Conservation (phyloP, 1,139 yeast species). For the Geotrichum histeridarum region DNA sequence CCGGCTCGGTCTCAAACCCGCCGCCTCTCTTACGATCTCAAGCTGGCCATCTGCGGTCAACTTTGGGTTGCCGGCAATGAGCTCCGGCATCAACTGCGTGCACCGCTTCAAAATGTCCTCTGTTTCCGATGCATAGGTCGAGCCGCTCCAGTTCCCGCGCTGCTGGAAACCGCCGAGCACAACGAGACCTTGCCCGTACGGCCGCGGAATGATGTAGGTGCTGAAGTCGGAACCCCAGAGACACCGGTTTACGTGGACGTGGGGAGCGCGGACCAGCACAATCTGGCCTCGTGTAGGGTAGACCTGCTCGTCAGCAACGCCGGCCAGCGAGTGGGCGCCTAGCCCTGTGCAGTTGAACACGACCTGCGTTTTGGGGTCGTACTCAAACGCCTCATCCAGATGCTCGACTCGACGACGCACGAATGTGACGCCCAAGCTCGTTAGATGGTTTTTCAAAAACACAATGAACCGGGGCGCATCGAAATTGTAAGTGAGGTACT, state of each 20-base stretch:
- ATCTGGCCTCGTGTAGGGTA: constrained; percentile 70
- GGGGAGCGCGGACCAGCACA: constrained; percentile 51
- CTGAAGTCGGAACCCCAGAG: constrained; percentile 25
- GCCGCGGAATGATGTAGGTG: constrained; percentile 63
- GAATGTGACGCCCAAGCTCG: constrained; percentile 47
- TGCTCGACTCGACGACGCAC: constrained; percentile 45
- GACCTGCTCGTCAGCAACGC: constrained; percentile 50
- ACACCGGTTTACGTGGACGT: constrained; percentile 29
- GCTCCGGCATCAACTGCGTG: constrained; percentile 49
- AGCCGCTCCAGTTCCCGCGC: constrained; percentile 52
- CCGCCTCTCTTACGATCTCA: constrained; percentile 50
- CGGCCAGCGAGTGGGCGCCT: constrained; percentile 54
- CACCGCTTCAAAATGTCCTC: constrained; percentile 57
- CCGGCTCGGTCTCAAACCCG: constrained; percentile 68
- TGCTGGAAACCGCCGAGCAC: constrained; percentile 67
- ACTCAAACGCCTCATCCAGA: constrained; percentile 49
- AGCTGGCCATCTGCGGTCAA: constrained; percentile 35
- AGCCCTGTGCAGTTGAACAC: constrained; percentile 70
- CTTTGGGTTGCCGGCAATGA: constrained; percentile 34
- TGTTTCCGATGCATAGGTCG: constrained; percentile 51
- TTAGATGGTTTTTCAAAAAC: constrained; percentile 44
- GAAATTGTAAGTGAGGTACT: constrained; percentile 59
- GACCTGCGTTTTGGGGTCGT: constrained; percentile 36
- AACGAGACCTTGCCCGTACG: constrained; percentile 54
- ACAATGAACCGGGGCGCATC: constrained; percentile 57